A percentile compares a stretch with the other conserved stretches of the same genome.
Evolutionary conservation across 2,329 filamentous ascomycete species (phyloP).

Genomic region (Sporothrix protearum): DNA sequence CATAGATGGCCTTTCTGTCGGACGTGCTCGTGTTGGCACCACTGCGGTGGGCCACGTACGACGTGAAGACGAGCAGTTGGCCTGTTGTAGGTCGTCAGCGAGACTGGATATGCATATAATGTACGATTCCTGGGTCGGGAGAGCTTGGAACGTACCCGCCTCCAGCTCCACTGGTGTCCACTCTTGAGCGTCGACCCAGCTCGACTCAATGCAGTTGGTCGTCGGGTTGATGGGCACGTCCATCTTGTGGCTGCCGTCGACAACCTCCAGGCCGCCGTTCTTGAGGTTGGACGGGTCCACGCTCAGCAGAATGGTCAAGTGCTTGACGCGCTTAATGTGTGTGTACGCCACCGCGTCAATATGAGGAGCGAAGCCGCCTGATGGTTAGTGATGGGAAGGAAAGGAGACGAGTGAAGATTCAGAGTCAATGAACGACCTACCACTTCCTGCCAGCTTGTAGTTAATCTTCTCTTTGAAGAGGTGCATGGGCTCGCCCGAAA

Average conservation of each 20-base stretch:
- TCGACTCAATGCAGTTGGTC: slow-evolving; percentile 16
- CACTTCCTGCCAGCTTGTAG: slow-evolving; percentile 8
- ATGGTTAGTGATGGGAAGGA: too few species aligned
- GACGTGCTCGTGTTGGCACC: slow-evolving; percentile 18
- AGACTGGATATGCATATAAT: too few species aligned
- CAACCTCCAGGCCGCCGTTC: slow-evolving; percentile 21
- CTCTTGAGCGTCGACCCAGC: slow-evolving; percentile 1
- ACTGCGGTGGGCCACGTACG: slow-evolving; percentile 20
- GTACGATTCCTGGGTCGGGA: too few species aligned
- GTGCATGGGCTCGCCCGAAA: background rate
- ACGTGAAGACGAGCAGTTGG: slow-evolving; percentile 19
- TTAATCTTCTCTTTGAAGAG: background rate
- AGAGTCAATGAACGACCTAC: background rate
- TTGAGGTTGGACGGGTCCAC: slow-evolving; percentile 17
- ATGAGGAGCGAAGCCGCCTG: slow-evolving; percentile 19
- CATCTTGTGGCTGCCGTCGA: slow-evolving; percentile 18
- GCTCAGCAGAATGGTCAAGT: slow-evolving; percentile 16
- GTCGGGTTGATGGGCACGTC: background rate
- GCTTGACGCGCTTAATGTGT: slow-evolving; percentile 21
- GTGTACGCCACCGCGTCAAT: slow-evolving; percentile 20
- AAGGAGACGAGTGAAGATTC: too few species aligned
- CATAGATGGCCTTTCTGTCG: slow-evolving; percentile 21
- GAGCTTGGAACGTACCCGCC: background rate
- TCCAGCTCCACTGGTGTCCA: slow-evolving; percentile 5
- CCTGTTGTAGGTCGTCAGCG: background rate